These are phyloP conservation scores for Nakazawaea wickerhamii DNA, from an alignment of 805 yeast species.

Conservation along the genomic window DNA sequence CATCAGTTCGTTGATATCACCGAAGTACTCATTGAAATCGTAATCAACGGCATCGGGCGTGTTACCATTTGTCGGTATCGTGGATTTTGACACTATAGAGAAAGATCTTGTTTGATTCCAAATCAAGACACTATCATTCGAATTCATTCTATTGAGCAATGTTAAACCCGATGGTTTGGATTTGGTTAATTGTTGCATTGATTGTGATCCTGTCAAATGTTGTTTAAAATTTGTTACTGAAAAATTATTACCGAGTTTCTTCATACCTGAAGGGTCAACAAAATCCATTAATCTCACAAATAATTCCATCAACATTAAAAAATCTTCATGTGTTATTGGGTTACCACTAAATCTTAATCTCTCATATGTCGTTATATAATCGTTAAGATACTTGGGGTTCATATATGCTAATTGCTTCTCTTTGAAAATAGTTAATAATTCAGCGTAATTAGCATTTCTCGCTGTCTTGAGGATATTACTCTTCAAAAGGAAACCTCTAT, in stretches of 20 bases:
- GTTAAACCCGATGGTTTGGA: neutral
- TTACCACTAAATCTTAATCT: conserved; percentile 59
- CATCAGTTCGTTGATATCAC: neutral
- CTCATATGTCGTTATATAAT: conserved; percentile 56
- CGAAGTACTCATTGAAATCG: neutral
- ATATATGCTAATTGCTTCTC: conserved; percentile 12
- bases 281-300: conserved; percentile 20
- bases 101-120: neutral
- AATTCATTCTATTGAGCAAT: neutral
- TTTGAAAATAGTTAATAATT: conserved; percentile 32
- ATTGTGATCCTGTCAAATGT: neutral
- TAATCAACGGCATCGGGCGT: neutral
- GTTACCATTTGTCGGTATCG: neutral
- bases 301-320: conserved; percentile 51
- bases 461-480: conserved; percentile 31
- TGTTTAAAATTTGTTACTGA: neutral
- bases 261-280: neutral
- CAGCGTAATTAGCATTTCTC: conserved; percentile 34
- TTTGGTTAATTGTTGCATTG: neutral
- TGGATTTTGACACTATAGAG: neutral
- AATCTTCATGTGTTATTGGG: conserved; percentile 51
- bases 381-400: conserved; percentile 14
- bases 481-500: conserved; percentile 36
- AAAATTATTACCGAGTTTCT: neutral
- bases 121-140: neutral